Evolutionary conservation across 768 basidiomycete species (phyloP), one percentile per base, ranked within the genome.

Genomic region (Hirschioporus abietinus): DNA sequence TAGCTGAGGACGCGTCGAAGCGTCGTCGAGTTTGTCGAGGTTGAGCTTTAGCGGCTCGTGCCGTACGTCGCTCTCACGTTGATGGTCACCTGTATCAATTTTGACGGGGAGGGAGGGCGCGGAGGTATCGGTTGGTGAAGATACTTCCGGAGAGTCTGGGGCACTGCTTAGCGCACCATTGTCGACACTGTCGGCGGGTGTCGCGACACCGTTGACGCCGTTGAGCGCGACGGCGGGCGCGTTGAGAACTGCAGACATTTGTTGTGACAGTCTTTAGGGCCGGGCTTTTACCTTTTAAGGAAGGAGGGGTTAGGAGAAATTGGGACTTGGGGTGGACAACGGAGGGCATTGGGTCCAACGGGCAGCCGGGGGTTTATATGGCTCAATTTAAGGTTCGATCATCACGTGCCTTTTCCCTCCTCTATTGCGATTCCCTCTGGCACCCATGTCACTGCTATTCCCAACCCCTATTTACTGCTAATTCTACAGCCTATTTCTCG

Each of bases 371-470:
- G 23, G 24, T 64, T 30, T 42, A 30, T 24, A 25, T 83, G 81
- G 80, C 77, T 80, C 80, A 84, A 90, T 83, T 87, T 90, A 89
- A 90, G 87, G 88, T 90, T 90, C 88, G 87, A 87, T 87, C 87
- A 24, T 87, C 86, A 85, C 82, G 84, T 85, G 87, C 88, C 52
- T 71, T 66, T 68, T 68, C 68, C 66, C 66, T 68, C 67, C 69
- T 70, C 69, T 71, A 69, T 71, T 70, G 63, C 68, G 70, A 12
- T 63, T 63, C 67, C 65, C 71, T 63, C 66, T 36, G 58, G 71
- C 65, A 68, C 70, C 60, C 67, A 68, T 68, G 66, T 70, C 72
- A 66, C 66, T 70, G 65, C 66, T 65, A 67, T 65, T 63, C 65
- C 7, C 25, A 65, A 26, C 25, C n/a, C 35, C 61, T 61, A 61